A percentile compares a stretch with the other conserved stretches of the same genome.
These are phyloP conservation scores for Thuja plicata DNA, from an alignment of 83 land plant genomes.

Conservation along the genomic window DNA sequence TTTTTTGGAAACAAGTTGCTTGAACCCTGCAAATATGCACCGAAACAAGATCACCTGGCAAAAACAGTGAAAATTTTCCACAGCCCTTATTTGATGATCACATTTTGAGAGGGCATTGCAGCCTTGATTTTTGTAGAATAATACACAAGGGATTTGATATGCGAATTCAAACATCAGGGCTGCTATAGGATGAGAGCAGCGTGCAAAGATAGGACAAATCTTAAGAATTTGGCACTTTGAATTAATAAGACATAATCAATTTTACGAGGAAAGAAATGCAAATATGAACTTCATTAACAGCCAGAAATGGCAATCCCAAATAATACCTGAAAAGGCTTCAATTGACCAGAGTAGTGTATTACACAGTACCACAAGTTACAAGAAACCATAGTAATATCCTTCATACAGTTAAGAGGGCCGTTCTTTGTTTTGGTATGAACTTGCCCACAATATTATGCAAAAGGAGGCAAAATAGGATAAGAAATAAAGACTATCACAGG, in stretches of 20 bases:
- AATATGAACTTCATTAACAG: neutral
- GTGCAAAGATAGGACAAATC: neutral
- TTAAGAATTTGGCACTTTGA: neutral
- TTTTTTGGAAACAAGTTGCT: neutral
- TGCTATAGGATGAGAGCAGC: neutral
- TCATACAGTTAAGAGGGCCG: constrained; percentile 11
- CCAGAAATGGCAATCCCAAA: neutral
- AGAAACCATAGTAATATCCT: constrained; percentile 8
- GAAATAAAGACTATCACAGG: constrained; percentile 16
- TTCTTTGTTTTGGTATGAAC: constrained; percentile 10
- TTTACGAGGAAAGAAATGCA: neutral
- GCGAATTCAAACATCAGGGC: neutral
- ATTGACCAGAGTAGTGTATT: constrained; percentile 1
- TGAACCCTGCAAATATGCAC: neutral
- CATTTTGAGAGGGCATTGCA: neutral
- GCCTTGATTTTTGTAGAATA: neutral
- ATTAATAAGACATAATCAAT: neutral
- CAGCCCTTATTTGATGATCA: neutral
- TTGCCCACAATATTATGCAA: constrained; percentile 12
- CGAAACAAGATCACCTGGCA: neutral
- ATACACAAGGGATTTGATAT: neutral
- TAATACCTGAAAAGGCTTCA: neutral
- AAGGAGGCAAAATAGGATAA: neutral
- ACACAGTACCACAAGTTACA: neutral
- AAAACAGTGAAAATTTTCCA: neutral